Evolutionary conservation across 768 basidiomycete genomes (phyloP), one percentile per base, ranked within the genome.

Genomic region (Macrolepiota albuminosa): DNA sequence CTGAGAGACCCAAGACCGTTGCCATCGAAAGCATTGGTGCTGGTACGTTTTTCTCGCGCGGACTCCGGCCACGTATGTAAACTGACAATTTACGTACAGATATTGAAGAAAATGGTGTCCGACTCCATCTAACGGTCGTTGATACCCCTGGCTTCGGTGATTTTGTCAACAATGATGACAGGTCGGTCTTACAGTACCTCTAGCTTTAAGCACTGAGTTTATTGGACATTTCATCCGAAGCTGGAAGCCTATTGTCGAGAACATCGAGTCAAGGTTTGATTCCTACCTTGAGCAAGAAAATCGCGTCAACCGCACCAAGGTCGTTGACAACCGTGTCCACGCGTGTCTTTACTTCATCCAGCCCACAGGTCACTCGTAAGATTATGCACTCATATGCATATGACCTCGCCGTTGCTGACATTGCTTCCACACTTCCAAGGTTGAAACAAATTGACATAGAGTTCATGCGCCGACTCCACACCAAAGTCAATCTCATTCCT

Each of bases 281-380:
- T 91, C 93, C 2, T 99, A 96, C 75, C 79, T 98, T 65, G 96
- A 98, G 71, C 95, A 98, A 73, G 97, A 99, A 79, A 98, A 97
- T 78, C 89, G 96, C 63, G 95, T 98, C 66, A 98, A 98, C 80
- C 81, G 97, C 56, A 82, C 78, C 68, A 98, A 98, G 74, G 84
- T 97, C 61, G 85, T 89, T 52, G 97, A 99, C 79, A 98, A 98
- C 78, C 89, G 97, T 50, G 91, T 99, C 45, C 97, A 99, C 72
- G 97, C 97, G 16, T 98, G 97, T 75, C 81, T 99, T 59, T 99
- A 99, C 81, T 99, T 99, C 74, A 95, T 99, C 65, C 95, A 98
- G 70, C 94, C 97, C 39, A 98, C 96, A 1, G 96, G 97, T 61
- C 97, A 99, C 73, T 88, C 95, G 93, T 97, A 72, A 78, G 93